phyloP scores from a whole-genome alignment of 2,329 filamentous ascomycete genomes.

The Cladosporium austrohemisphaericum region DNA sequence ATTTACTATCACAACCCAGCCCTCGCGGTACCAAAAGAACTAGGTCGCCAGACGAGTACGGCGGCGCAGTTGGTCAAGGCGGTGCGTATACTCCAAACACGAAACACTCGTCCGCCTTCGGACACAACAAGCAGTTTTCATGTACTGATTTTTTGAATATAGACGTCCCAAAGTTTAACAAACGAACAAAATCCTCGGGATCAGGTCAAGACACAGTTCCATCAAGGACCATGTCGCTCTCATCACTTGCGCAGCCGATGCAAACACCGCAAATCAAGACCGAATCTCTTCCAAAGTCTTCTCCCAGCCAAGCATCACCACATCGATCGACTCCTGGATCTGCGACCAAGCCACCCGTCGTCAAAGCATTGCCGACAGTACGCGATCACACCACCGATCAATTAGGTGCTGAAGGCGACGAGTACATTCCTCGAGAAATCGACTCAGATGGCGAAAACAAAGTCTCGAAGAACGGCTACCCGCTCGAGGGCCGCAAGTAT shows the following conservation, averaged over 20 bases:
- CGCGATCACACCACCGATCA: conserved; percentile 97
- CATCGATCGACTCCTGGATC: conserved; percentile 72
- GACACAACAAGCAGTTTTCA: too few relatives aligned
- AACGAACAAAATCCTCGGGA: conserved; percentile 22
- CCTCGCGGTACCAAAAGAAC: conserved; percentile 74
- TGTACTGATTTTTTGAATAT: conserved; percentile 22
- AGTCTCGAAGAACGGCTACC: conserved; percentile 76
- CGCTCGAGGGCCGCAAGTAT: conserved; percentile 80
- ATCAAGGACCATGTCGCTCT: conserved; percentile 15
- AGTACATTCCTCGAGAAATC: conserved; percentile 89
- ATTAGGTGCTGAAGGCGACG: conserved; percentile 80
- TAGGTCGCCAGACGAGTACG: conserved; percentile 67
- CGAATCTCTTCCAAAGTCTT: conserved; percentile 47
- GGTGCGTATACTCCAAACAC: conserved; percentile 63
- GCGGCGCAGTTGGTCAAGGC: conserved; percentile 43
- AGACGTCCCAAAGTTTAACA: conserved; percentile 44
- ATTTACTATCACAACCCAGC: conserved; percentile 44
- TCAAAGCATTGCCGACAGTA: conserved; percentile 93
- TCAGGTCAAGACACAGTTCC: conserved; percentile 6
- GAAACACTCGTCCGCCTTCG: neutral
- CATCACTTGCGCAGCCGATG: conserved; percentile 43
- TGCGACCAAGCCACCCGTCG: conserved; percentile 62
- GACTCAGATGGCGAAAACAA: conserved; percentile 95
- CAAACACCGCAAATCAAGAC: conserved; percentile 54
- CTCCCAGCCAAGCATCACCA: conserved; percentile 59